A percentile compares a stretch with the other conserved stretches of the same genome.
Conservation (phyloP, 805 yeast genomes). For the Monosporozyma aerobia region DNA sequence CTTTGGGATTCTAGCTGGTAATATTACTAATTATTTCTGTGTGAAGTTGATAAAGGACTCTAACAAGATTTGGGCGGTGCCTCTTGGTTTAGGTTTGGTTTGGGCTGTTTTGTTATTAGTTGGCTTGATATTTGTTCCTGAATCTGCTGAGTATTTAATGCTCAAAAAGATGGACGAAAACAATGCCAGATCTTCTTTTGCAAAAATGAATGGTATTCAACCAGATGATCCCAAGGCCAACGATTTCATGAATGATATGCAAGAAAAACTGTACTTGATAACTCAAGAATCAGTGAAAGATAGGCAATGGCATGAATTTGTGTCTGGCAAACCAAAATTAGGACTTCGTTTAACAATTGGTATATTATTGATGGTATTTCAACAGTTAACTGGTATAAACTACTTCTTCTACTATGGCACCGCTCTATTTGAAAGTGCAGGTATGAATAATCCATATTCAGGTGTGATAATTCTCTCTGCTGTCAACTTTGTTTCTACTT, state of each 20-base stretch:
- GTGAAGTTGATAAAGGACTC: constrained; percentile 5
- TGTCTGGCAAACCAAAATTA: constrained; percentile 52
- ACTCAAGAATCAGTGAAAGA: neutral
- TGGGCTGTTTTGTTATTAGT: constrained; percentile 38
- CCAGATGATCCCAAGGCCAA: constrained; percentile 39
- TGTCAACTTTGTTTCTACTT: constrained; percentile 49
- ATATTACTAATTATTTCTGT: constrained; percentile 52
- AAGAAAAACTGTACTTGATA: neutral
- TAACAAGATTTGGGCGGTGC: constrained; percentile 49
- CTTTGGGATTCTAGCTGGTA: constrained; percentile 58
- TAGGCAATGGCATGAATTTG: constrained; percentile 33
- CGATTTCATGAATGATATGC: constrained; percentile 35
- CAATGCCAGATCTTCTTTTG: constrained; percentile 46
- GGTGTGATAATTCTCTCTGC: constrained; percentile 53
- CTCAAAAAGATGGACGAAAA: constrained; percentile 39
- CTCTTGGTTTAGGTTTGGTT: constrained; percentile 41
- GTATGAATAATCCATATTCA: constrained; percentile 45
- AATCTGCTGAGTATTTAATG: constrained; percentile 54
- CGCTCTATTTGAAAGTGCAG: constrained; percentile 50
- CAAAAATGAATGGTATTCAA: constrained; percentile 41
- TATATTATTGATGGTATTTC: constrained; percentile 48
- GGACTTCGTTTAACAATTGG: constrained; percentile 47
- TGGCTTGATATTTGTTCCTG: constrained; percentile 63
- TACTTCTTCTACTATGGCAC: constrained; percentile 62
- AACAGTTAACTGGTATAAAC: constrained; percentile 56